Conservation (phyloP, 164 flowering plant genomes). For the Vitis rupestris region DNA sequence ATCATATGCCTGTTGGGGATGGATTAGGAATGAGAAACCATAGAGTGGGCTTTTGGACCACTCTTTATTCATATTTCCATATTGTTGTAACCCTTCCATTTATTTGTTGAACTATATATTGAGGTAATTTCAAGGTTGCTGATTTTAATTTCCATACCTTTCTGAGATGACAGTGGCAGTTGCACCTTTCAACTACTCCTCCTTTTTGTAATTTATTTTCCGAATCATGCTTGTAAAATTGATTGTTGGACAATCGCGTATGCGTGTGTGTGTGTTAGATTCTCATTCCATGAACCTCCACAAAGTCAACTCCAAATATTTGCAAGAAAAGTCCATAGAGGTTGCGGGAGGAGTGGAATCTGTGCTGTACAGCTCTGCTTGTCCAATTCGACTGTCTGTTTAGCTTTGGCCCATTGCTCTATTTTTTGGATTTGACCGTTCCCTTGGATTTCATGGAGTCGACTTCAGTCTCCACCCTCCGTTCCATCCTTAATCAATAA, state of each 20-base stretch:
- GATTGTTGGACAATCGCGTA: too few species aligned
- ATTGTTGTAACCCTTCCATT: too few species aligned
- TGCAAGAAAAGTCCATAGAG: not conserved
- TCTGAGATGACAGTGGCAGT: too few species aligned
- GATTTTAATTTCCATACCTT: too few species aligned
- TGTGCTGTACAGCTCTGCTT: not conserved
- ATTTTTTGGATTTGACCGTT: not conserved
- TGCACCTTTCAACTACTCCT: too few species aligned
- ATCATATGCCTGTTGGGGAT: conserved; percentile 5
- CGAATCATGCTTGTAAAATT: too few species aligned
- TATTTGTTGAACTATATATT: too few species aligned
- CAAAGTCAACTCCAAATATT: not conserved
- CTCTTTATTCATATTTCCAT: too few species aligned
- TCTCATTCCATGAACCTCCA: not conserved
- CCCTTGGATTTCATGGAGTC: not conserved
- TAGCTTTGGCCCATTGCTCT: not conserved
- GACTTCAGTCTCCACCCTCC: not conserved
- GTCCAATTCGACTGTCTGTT: not conserved
- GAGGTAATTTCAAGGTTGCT: too few species aligned
- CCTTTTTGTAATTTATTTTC: too few species aligned
- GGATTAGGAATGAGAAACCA: conserved; percentile 4
- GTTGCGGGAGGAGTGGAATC: not conserved
- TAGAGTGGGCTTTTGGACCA: too few species aligned
- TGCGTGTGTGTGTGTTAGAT: not conserved
- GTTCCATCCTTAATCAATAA: not conserved